Evolutionary conservation across 2,329 filamentous ascomycete species (phyloP).

Genomic region (Fusarium camptoceras): DNA sequence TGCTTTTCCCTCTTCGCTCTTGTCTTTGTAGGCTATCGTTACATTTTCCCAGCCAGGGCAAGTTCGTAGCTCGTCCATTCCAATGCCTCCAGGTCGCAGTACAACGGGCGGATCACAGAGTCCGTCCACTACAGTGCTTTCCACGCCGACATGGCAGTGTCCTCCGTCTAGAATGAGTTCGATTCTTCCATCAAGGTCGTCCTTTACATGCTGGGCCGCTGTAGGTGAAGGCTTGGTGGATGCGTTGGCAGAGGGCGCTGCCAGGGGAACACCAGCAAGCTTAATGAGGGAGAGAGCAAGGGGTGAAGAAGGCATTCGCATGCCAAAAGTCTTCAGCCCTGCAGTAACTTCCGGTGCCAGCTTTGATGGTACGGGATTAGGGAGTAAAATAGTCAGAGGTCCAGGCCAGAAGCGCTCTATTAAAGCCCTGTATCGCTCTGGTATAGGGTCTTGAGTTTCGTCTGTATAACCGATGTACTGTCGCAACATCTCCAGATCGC

Average conservation of each 20-base stretch:
- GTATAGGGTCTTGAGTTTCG: slow-evolving; percentile 62
- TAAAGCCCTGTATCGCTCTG: slow-evolving; percentile 79
- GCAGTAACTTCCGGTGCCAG: slow-evolving; percentile 95
- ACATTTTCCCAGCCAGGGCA: slow-evolving; percentile 86
- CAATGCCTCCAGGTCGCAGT: slow-evolving; percentile 86
- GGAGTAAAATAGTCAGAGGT: slow-evolving; percentile 89
- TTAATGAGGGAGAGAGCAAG: slow-evolving; percentile 91
- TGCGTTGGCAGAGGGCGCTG: slow-evolving; percentile 93
- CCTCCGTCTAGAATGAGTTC: slow-evolving; percentile 91
- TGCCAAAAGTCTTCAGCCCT: slow-evolving; percentile 85
- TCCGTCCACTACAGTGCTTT: slow-evolving; percentile 97
- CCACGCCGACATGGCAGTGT: slow-evolving; percentile 86
- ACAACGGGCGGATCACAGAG: slow-evolving; percentile 83
- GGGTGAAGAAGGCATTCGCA: slow-evolving; percentile 85
- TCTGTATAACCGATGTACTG: slow-evolving; percentile 62
- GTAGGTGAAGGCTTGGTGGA: slow-evolving; percentile 95
- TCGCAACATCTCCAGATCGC: slow-evolving; percentile 81
- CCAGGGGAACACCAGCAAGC: slow-evolving; percentile 80
- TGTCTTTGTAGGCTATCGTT: slow-evolving; percentile 81
- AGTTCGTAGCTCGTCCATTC: slow-evolving; percentile 79
- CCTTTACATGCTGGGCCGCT: slow-evolving; percentile 85
- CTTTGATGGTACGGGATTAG: slow-evolving; percentile 74
- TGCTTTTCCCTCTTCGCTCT: slow-evolving; percentile 71
- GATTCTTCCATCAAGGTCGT: slow-evolving; percentile 86
- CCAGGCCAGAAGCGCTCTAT: slow-evolving; percentile 93